A percentile compares a stretch with the other conserved stretches of the same genome.
Evolutionary conservation across 352 stramenopile genomes (phyloP).

Genomic region (Thraustochytrium sp.): DNA sequence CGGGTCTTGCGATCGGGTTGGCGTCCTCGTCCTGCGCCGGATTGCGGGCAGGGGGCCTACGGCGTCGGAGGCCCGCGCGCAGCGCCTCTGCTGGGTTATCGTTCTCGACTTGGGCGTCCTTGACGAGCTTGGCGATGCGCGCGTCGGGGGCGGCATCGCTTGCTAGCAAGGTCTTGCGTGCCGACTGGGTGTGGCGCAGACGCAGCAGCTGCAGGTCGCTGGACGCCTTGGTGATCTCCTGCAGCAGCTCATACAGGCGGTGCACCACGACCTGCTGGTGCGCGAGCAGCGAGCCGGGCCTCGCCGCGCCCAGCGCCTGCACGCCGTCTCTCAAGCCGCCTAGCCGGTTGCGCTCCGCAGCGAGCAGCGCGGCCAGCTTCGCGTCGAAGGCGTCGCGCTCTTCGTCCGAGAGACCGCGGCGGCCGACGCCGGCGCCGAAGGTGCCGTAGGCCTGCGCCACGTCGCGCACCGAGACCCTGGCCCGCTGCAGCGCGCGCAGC

Average conservation of each 20-base stretch:
- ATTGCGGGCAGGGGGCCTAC: neutral
- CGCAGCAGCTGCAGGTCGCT: slow-evolving; percentile 16
- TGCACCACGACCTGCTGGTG: slow-evolving; percentile 14
- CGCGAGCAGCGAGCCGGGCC: neutral
- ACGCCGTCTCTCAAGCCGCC: neutral
- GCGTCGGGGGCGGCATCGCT: neutral
- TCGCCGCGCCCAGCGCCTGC: neutral
- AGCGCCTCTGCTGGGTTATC: too few species aligned
- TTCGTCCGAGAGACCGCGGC: neutral
- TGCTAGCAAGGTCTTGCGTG: neutral
- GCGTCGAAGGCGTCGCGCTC: slow-evolving; percentile 31
- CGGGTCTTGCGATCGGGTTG: neutral
- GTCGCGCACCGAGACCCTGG: neutral
- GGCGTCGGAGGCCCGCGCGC: too few species aligned
- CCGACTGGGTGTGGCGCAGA: neutral
- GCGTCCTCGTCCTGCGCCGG: neutral
- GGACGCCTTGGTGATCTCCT: slow-evolving; percentile 7
- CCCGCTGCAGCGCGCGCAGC: neutral
- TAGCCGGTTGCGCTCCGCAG: neutral
- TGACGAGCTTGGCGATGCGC: neutral
- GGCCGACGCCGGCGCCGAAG: neutral
- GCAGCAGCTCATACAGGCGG: slow-evolving; percentile 11
- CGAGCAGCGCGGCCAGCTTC: neutral
- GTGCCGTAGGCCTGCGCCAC: neutral
- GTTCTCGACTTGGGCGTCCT: neutral